These are phyloP conservation scores for Flaveria bidentis DNA, from an alignment of 129 eudicot species.

Conservation along the genomic window DNA sequence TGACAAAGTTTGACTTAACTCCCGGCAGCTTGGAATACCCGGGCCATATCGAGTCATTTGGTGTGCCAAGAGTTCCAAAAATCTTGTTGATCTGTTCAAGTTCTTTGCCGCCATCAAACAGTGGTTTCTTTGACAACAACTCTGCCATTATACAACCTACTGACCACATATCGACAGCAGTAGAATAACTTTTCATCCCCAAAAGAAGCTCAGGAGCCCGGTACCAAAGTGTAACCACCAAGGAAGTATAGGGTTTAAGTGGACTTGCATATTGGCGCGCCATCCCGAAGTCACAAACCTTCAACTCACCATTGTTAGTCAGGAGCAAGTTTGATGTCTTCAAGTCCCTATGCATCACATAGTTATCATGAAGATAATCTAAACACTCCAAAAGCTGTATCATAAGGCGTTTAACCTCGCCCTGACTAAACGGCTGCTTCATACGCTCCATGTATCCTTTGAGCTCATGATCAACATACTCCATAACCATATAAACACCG, in stretches of 20 bases:
- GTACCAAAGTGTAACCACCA: constrained; percentile 88
- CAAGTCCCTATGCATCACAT: constrained; percentile 76
- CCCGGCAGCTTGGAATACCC: constrained; percentile 67
- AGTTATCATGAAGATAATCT: constrained; percentile 71
- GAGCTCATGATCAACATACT: constrained; percentile 71
- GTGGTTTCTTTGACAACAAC: constrained; percentile 57
- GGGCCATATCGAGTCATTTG: constrained; percentile 72
- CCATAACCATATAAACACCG: constrained; percentile 76
- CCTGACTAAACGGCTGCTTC: constrained; percentile 67
- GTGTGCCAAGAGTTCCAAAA: constrained; percentile 69
- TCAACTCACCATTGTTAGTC: constrained; percentile 59
- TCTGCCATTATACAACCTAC: constrained; percentile 91
- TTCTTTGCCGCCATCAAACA: constrained; percentile 63
- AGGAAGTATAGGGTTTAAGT: constrained; percentile 57
- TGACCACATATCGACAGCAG: constrained; percentile 92
- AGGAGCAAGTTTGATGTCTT: constrained; percentile 77
- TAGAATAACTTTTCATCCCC: constrained; percentile 72
- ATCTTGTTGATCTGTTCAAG: constrained; percentile 73
- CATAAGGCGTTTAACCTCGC: constrained; percentile 86
- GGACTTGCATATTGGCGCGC: constrained; percentile 69
- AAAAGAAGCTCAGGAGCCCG: constrained; percentile 87
- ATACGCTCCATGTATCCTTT: constrained; percentile 62
- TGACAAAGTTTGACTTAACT: constrained; percentile 50
- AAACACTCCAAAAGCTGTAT: constrained; percentile 70
- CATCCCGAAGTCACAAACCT: constrained; percentile 84